These are phyloP conservation scores for Xylariales sp. DNA, from an alignment of 2,329 filamentous ascomycete genomes.

Conservation along the genomic window DNA sequence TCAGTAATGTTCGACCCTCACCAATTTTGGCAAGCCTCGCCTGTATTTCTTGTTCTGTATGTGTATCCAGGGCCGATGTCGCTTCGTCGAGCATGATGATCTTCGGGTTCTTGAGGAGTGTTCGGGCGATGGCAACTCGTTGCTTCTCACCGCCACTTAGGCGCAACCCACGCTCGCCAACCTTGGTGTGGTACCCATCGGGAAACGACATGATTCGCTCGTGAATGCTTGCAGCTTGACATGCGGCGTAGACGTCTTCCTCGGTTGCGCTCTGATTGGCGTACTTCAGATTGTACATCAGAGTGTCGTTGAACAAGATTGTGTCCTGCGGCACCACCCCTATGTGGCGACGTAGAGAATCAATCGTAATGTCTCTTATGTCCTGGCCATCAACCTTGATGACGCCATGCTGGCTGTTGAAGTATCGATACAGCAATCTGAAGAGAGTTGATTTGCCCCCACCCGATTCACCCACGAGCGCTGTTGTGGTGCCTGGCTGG, in stretches of 20 bases:
- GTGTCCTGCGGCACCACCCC: conserved; percentile 97
- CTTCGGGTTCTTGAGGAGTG: conserved; percentile 84
- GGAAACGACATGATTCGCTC: conserved; percentile 88
- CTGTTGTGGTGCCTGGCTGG: conserved; percentile 85
- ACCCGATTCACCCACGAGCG: conserved; percentile 92
- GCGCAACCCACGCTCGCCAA: conserved; percentile 83
- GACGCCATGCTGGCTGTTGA: conserved; percentile 74
- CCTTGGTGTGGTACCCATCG: conserved; percentile 82
- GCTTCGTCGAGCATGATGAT: conserved; percentile 94
- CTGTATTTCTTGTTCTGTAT: conserved; percentile 92
- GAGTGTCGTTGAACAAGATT: conserved; percentile 86
- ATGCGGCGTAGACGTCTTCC: conserved; percentile 77
- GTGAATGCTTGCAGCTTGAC: conserved; percentile 83
- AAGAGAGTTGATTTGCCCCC: conserved; percentile 97
- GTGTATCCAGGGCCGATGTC: conserved; percentile 84
- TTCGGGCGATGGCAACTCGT: conserved; percentile 86
- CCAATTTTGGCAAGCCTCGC: conserved; percentile 77
- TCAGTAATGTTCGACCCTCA: conserved; percentile 83
- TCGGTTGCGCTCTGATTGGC: conserved; percentile 77
- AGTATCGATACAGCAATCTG: conserved; percentile 93
- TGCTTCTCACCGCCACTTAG: conserved; percentile 92
- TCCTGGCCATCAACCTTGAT: conserved; percentile 83
- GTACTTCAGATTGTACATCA: conserved; percentile 94
- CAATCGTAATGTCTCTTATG: conserved; percentile 82
- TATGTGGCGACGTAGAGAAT: conserved; percentile 86